Conservation (phyloP, 352 stramenopile species). For the Pythium scleroteichum region DNA sequence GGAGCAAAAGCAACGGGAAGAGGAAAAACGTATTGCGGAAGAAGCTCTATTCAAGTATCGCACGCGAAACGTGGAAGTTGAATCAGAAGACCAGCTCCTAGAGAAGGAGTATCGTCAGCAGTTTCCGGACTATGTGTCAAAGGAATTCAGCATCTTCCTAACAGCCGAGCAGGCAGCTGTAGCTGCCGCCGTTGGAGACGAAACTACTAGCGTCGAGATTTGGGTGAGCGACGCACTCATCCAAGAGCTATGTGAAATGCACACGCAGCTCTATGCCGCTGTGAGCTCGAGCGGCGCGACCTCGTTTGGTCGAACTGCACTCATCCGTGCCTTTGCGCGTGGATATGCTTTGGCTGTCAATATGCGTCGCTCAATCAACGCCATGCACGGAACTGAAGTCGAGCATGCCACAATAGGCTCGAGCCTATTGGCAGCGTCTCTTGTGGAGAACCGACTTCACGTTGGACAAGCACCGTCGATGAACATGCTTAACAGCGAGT, state of each 20-base stretch:
- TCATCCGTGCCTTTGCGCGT: slow-evolving; percentile 66
- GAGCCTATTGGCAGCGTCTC: slow-evolving; percentile 57
- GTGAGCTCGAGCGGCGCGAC: slow-evolving; percentile 9
- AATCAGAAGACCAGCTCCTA: slow-evolving; percentile 80
- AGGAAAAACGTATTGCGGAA: slow-evolving; percentile 68
- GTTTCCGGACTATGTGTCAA: slow-evolving; percentile 91
- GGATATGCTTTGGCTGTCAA: slow-evolving; percentile 70
- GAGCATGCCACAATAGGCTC: slow-evolving; percentile 59
- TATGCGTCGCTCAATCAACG: slow-evolving; percentile 70
- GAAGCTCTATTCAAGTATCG: slow-evolving; percentile 88
- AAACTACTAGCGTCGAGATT: slow-evolving; percentile 42
- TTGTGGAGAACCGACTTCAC: slow-evolving; percentile 72
- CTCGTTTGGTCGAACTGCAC: slow-evolving; percentile 32
- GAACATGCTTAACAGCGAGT: slow-evolving; percentile 66
- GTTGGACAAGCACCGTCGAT: slow-evolving; percentile 53
- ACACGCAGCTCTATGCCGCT: slow-evolving; percentile 68
- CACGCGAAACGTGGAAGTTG: slow-evolving; percentile 73
- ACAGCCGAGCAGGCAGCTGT: slow-evolving; percentile 36
- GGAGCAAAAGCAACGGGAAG: slow-evolving; percentile 77
- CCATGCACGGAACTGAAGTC: slow-evolving; percentile 36
- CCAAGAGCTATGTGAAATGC: slow-evolving; percentile 69
- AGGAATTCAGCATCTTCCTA: slow-evolving; percentile 74
- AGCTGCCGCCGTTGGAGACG: neutral
- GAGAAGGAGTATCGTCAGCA: slow-evolving; percentile 90
- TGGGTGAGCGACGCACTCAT: slow-evolving; percentile 73